These are phyloP conservation scores for Castanea sativa DNA, from an alignment of 306 rosid species.

Conservation along the genomic window DNA sequence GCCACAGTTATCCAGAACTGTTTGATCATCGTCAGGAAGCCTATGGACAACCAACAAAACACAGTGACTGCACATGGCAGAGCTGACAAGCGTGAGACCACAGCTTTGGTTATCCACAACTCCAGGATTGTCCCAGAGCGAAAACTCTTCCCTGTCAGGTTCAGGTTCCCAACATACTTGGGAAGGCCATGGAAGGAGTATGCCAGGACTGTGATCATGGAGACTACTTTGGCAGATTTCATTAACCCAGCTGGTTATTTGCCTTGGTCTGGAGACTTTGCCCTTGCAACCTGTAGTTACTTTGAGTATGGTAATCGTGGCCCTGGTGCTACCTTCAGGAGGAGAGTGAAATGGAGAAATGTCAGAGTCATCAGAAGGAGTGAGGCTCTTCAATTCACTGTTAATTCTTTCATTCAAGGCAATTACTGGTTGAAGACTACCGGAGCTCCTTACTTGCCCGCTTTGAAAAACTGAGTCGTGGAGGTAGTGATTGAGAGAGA, in stretches of 20 bases:
- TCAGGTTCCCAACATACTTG: slow-evolving; percentile 35
- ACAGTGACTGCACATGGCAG: slow-evolving; percentile 59
- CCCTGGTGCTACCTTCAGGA: slow-evolving; percentile 29
- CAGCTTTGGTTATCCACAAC: slow-evolving; percentile 56
- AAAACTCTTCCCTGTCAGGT: slow-evolving; percentile 30
- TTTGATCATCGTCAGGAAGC: slow-evolving; percentile 44
- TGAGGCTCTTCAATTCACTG: slow-evolving; percentile 43
- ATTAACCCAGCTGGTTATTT: slow-evolving; percentile 34
- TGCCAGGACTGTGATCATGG: slow-evolving; percentile 53
- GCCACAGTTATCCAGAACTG: slow-evolving; percentile 55
- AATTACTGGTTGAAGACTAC: slow-evolving; percentile 39
- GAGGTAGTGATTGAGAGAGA: too few species aligned
- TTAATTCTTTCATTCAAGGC: slow-evolving; percentile 14
- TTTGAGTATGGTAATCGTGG: slow-evolving; percentile 68
- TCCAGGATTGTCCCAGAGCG: slow-evolving; percentile 50
- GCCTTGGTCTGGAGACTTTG: slow-evolving; percentile 37
- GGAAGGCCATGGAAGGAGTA: slow-evolving; percentile 69
- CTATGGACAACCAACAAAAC: slow-evolving; percentile 36
- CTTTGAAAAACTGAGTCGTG: background rate
- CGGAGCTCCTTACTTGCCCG: slow-evolving; percentile 21
- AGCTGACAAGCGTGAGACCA: background rate
- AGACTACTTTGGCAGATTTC: slow-evolving; percentile 47
- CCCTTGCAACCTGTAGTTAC: slow-evolving; percentile 39
- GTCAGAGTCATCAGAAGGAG: slow-evolving; percentile 33
- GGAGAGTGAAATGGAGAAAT: slow-evolving; percentile 61